Base-by-base conservation (phyloP, 768 basidiomycete species). In the Leccinum boreale region DNA sequence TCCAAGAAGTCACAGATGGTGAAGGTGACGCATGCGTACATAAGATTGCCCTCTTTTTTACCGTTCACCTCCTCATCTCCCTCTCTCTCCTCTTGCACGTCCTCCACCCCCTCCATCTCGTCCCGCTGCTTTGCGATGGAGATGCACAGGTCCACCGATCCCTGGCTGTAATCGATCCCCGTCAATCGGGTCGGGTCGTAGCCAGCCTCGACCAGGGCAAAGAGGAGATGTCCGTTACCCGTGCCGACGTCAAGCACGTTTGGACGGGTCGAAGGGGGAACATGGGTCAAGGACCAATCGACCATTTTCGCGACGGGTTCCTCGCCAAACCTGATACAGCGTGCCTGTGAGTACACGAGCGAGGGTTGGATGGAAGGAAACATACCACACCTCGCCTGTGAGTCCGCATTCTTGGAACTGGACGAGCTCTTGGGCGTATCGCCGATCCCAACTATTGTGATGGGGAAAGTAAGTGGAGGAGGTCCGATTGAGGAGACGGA, bases 341-440 rank as follows among this genome's bases (percentile, higher is more conserved):
- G 15, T 17, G 35, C n/a, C 24, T 52, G 49, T 21, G 47, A 33
- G 10, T 5, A 35, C 35, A 35, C 35, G 4, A 23, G 2, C 24
- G 24, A 14, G n/a, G 21, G 6, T 11, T 1, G 12, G 17, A 52
- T 24, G n/a, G 14, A 5, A 5, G 29, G 5, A 8, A 3, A 69
- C 81, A 55, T 60, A 90, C 92, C 92, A 94, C 24, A 91, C 78
- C 71, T 94, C 92, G 35, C 92, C 92, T 70, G 92, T 90, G 66
- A 93, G 90, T 19, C 88, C 86, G 29, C 85, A 83, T 52, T 91
- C 92, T 29, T 83, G 75, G 59, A 91, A 93, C 65, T 89, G 89
- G 36, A 67, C 69, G 31, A 92, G 72, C 65, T 94, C 92, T 44
- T 79, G 77, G 39, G 84, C 75, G 70, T 93, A 94, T 8, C 89